Percentiles rank a stretch among this genome's conserved stretches.
These are phyloP conservation scores for Wickerhamomyces queroliae DNA, from an alignment of 805 yeast genomes.

Conservation along the genomic window DNA sequence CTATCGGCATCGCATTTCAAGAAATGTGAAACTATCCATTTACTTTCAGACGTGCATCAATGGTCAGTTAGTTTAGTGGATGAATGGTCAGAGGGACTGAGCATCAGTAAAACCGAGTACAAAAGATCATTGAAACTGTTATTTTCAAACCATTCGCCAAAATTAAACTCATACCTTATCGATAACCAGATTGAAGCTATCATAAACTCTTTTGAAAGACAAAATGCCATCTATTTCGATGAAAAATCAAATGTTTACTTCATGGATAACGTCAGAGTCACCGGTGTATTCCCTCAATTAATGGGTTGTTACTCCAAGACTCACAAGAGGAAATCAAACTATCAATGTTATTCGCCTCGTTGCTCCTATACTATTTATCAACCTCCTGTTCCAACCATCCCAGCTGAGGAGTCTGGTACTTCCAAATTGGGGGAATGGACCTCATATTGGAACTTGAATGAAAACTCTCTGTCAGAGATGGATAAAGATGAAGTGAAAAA, in stretches of 20 bases:
- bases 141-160: constrained; percentile 44
- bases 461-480: constrained; percentile 45
- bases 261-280: constrained; percentile 24
- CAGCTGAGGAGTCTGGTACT: constrained; percentile 8
- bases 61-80: constrained; percentile 47
- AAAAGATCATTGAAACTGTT: constrained; percentile 46
- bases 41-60: constrained; percentile 40
- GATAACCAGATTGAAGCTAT: constrained; percentile 47
- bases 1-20: constrained; percentile 43
- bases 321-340: constrained; percentile 13
- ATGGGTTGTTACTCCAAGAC: constrained; percentile 40
- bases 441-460: constrained; percentile 56
- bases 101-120: constrained; percentile 45
- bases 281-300: constrained; percentile 39
- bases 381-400: constrained; percentile 17
- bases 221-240: constrained; percentile 38
- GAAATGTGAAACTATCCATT: constrained; percentile 40
- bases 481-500: constrained; percentile 49
- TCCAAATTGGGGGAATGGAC: constrained; percentile 50
- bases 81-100: constrained; percentile 47
- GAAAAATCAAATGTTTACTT: constrained; percentile 21
- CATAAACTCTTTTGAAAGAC: constrained; percentile 33
- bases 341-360: constrained; percentile 28
- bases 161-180: constrained; percentile 42
- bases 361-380: constrained; percentile 26